Conservation (phyloP, 225 moss, liverwort and hornwort genomes). For the Straminergon stramineum region DNA sequence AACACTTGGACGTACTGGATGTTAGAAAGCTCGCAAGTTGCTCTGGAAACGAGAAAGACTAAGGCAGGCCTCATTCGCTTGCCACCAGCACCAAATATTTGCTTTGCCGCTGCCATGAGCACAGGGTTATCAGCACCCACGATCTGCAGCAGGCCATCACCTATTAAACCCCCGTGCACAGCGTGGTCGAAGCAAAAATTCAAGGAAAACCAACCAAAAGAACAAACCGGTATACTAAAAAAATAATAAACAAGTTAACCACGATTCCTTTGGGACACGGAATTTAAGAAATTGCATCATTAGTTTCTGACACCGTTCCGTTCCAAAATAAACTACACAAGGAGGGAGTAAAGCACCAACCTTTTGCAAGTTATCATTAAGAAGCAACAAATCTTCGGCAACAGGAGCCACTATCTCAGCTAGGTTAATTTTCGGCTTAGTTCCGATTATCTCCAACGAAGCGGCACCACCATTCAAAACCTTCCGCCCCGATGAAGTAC, state of each 20-base stretch:
- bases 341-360: background rate
- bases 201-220: background rate
- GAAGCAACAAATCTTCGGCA: slow-evolving; percentile 33
- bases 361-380: slow-evolving; percentile 54
- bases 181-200: background rate
- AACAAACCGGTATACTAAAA: background rate
- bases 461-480: slow-evolving; percentile 3
- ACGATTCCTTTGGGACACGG: background rate
- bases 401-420: slow-evolving; percentile 48
- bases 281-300: background rate
- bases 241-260: background rate
- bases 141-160: slow-evolving; percentile 39
- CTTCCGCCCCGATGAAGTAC: slow-evolving; percentile 15
- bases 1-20: slow-evolving; percentile 52
- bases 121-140: slow-evolving; percentile 82
- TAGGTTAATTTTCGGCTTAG: slow-evolving; percentile 15
- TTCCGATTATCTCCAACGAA: background rate
- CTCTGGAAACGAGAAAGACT: slow-evolving; percentile 86
- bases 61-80: slow-evolving; percentile 94
- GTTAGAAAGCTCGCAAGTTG: slow-evolving; percentile 73
- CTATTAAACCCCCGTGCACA: background rate
- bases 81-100: slow-evolving; percentile 94
- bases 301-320: background rate
- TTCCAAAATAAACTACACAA: background rate
- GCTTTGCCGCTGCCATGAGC: slow-evolving; percentile 89